A percentile compares a stretch with the other conserved stretches of the same genome.
Conservation (phyloP, 164 flowering plant genomes). For the Malania oleifera region DNA sequence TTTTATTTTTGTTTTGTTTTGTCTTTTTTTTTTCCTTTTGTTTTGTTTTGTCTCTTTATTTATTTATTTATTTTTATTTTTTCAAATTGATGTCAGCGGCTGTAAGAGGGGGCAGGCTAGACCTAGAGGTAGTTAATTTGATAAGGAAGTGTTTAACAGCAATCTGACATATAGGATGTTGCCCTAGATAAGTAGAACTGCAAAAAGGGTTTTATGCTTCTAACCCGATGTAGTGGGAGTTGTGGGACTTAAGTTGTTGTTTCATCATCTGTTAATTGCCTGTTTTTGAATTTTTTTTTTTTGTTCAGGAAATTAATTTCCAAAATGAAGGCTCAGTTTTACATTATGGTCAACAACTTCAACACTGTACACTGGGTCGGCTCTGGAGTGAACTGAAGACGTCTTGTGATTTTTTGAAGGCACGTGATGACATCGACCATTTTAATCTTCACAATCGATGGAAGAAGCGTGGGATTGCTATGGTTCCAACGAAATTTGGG, state of each 20-base stretch:
- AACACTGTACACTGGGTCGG: conserved; percentile 55
- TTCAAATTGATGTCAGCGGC: too few species aligned
- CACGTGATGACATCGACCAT: conserved; percentile 46
- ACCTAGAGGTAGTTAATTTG: too few species aligned
- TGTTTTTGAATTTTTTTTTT: neutral
- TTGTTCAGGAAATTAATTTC: conserved; percentile 89
- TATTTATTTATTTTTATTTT: too few species aligned
- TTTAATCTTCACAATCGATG: conserved; percentile 82
- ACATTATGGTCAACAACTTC: conserved; percentile 78
- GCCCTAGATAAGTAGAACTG: too few species aligned
- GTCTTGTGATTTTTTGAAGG: conserved; percentile 54
- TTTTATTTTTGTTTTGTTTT: neutral
- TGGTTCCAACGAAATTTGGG: conserved; percentile 96
- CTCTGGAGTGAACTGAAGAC: conserved; percentile 78
- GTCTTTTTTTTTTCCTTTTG: neutral
- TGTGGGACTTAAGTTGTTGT: too few species aligned
- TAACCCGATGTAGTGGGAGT: too few species aligned
- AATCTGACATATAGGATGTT: too few species aligned
- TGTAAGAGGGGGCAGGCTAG: too few species aligned
- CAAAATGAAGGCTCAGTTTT: conserved; percentile 69
- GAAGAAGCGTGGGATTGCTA: conserved; percentile 93
- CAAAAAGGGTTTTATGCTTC: too few species aligned
- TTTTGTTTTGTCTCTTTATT: too few species aligned
- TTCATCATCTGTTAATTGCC: too few species aligned
- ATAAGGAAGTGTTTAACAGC: too few species aligned